Base-by-base conservation (phyloP, 1,284 basidiomycete species). In the Vanrija sp. region DNA sequence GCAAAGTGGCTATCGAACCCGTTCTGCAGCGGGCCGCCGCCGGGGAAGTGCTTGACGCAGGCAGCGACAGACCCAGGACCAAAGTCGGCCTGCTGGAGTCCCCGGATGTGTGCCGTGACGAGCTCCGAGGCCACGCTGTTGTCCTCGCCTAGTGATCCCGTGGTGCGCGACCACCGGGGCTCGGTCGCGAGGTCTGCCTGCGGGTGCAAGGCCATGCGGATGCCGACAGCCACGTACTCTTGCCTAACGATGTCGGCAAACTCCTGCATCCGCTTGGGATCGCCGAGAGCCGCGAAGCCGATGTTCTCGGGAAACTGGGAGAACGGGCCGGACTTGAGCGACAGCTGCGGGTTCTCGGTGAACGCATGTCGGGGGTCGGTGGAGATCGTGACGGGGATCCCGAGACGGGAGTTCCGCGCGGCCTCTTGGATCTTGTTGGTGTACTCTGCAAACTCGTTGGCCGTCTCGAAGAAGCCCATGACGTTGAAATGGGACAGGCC, bases 11-110 rank as follows among this genome's bases (percentile, higher is more conserved):
- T 38, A 42, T 62, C 60, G 46, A 46, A 25, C 10, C 60, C 60
- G 38, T 54, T 46, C 1, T 38, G 18, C 38, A 39, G 43, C 2
- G 57, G 54, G 1, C 57, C 60, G 8, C 60, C 60, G 12, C 60
- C 60, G 7, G 60, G 57, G 50, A 62, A 62, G 43, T 62, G 60
- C 52, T 62, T 62, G 45, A 59, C 60, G 23, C 57, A 59, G 8
- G 38, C 57, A 8, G 56, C 38, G 28, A 62, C 54, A 6, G 53
- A 53, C 6, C n/a, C 21, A 15, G 47, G 29, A 8, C 56, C 51
- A 16, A 58, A 19, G 6, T n/a, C 9, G 3, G 21, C 38, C n/a
- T 10, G 26, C 34, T 60, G 58, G 15, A 60, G 46, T 3, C 58
- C 58, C 14, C 46, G 42, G 40, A 58, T 39, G 6, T 46, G 38